These are phyloP conservation scores for Ophiostoma populinum DNA, from an alignment of 2,329 filamentous ascomycete genomes.

Conservation along the genomic window DNA sequence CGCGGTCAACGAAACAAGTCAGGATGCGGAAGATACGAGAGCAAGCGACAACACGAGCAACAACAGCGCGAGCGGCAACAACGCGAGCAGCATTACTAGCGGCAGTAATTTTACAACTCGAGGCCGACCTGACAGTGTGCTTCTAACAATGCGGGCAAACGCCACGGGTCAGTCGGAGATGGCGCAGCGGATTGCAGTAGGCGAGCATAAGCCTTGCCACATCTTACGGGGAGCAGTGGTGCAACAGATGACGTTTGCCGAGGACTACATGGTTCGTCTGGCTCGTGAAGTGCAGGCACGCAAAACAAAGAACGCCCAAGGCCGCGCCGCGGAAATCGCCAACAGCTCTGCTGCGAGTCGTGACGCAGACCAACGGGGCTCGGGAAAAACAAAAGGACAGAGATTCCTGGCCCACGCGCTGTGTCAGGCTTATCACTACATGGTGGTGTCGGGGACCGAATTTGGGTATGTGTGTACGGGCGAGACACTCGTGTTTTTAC, in stretches of 20 bases:
- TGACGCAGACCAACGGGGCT: not conserved
- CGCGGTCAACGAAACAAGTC: not conserved
- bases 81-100: not conserved
- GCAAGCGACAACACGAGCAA: not conserved
- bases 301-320: not conserved
- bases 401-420: not conserved
- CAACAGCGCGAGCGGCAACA: not conserved
- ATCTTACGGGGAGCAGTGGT: not conserved
- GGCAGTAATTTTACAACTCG: not conserved
- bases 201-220: not conserved
- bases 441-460: not conserved
- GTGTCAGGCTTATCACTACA: slow-evolving; percentile 1
- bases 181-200: not conserved
- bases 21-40: not conserved
- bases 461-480: not conserved
- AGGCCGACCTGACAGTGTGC: not conserved
- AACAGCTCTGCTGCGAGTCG: not conserved
- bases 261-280: slow-evolving; percentile 1
- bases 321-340: not conserved
- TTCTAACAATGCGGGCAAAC: not conserved
- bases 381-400: not conserved
- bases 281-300: not conserved
- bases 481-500: not conserved
- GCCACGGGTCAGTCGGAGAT: not conserved
- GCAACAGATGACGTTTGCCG: not conserved